phyloP scores from a whole-genome alignment of 1,284 basidiomycete species.

The Melampsora abietis-canadensis region DNA sequence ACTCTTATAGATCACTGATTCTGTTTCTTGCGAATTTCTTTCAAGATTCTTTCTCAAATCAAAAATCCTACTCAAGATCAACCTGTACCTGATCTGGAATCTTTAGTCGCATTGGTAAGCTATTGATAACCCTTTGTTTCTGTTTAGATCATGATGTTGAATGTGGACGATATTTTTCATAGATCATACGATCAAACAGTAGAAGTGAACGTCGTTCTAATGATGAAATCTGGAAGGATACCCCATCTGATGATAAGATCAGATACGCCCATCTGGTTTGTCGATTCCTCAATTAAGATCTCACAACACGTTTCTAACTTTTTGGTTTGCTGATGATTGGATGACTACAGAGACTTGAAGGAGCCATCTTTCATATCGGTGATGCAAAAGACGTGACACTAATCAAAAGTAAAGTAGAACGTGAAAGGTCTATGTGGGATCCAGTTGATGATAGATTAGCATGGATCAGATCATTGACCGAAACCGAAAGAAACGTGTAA shows the following conservation, averaged over 20 bases:
- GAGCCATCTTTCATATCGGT: too few species aligned
- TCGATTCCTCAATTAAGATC: background rate
- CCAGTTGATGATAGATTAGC: too few species aligned
- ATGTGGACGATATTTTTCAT: background rate
- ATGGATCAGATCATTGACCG: too few species aligned
- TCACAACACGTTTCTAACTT: too few species aligned
- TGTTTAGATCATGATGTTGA: background rate
- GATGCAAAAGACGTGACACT: too few species aligned
- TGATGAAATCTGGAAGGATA: background rate
- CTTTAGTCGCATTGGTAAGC: background rate
- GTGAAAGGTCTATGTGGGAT: too few species aligned
- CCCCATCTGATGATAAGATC: background rate
- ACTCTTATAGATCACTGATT: background rate
- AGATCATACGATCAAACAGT: background rate
- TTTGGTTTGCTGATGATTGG: too few species aligned
- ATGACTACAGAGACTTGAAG: too few species aligned
- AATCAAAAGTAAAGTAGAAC: too few species aligned
- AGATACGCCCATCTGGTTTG: background rate
- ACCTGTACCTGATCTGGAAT: background rate
- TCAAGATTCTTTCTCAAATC: constrained; percentile 3
- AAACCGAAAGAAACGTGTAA: too few species aligned
- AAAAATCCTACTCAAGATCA: constrained; percentile 2
- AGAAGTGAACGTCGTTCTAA: background rate
- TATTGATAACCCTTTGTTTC: background rate
- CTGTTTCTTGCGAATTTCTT: background rate